Conservation (phyloP, 1,284 basidiomycete species). For the Malassezia caprae region DNA sequence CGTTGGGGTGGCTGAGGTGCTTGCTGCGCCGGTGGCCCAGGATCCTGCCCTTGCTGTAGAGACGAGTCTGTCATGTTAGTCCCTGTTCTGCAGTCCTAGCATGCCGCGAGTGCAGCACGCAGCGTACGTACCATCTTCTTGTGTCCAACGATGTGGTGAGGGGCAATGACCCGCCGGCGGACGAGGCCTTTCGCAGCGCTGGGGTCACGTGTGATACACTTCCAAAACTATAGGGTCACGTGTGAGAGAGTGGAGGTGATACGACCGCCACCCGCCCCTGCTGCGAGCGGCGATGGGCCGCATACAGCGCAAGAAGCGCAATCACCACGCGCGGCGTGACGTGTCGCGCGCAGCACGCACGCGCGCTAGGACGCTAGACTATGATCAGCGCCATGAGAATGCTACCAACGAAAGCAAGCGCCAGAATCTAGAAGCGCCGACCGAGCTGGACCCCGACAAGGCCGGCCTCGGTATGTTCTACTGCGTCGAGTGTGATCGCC, state of each 20-base stretch:
- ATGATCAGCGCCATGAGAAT: slow-evolving; percentile 43
- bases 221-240: slow-evolving; percentile 14
- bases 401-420: slow-evolving; percentile 32
- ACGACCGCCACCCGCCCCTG: not conserved
- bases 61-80: slow-evolving; percentile 51
- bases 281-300: slow-evolving; percentile 25
- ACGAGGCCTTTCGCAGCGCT: slow-evolving; percentile 1
- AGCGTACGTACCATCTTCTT: slow-evolving; percentile 11
- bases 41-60: slow-evolving; percentile 94
- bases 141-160: slow-evolving; percentile 16
- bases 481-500: slow-evolving; percentile 45
- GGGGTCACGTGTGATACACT: slow-evolving; percentile 6
- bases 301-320: slow-evolving; percentile 41
- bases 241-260: not conserved
- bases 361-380: slow-evolving; percentile 43
- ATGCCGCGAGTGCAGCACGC: not conserved
- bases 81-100: not conserved
- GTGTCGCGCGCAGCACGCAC: slow-evolving; percentile 43
- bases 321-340: slow-evolving; percentile 44
- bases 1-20: slow-evolving; percentile 89
- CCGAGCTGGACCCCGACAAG: slow-evolving; percentile 40
- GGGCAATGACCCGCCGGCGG: not conserved
- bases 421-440: slow-evolving; percentile 32
- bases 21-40: slow-evolving; percentile 97
- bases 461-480: slow-evolving; percentile 47